Percentiles rank a stretch among this genome's conserved stretches.
phyloP scores from a whole-genome alignment of 2,329 filamentous ascomycete genomes.

The Cladophialophora psammophila region DNA sequence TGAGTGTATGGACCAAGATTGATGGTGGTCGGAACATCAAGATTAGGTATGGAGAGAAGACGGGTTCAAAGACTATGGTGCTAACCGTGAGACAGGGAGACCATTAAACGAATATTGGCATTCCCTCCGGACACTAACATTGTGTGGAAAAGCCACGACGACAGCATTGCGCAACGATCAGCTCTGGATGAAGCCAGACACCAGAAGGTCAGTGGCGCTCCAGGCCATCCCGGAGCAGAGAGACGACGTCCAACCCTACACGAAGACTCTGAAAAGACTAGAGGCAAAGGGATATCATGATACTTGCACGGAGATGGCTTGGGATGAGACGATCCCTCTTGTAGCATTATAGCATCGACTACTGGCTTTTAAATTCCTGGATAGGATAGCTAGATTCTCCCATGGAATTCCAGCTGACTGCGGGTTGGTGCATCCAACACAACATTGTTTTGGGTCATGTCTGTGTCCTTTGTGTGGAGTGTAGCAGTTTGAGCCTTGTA shows the following conservation, averaged over 20 bases:
- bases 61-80: conserved; percentile 7
- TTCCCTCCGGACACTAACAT: conserved; percentile 90
- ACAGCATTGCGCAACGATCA: conserved; percentile 89
- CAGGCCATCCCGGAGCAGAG: conserved; percentile 46
- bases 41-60: conserved; percentile 73
- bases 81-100: conserved; percentile 70
- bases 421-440: background rate
- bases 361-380: conserved; percentile 22
- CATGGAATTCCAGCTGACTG: background rate
- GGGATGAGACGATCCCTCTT: conserved; percentile 20
- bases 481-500: background rate
- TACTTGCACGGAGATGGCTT: conserved; percentile 29
- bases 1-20: conserved; percentile 97
- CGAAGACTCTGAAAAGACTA: conserved; percentile 54
- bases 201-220: conserved; percentile 69
- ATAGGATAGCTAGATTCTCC: conserved; percentile 24
- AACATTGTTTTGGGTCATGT: background rate
- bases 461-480: background rate
- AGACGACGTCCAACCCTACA: conserved; percentile 52
- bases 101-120: conserved; percentile 85
- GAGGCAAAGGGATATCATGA: conserved; percentile 49
- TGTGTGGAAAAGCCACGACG: conserved; percentile 94
- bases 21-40: conserved; percentile 93
- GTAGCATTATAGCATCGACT: conserved; percentile 28
- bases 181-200: conserved; percentile 91